Evolutionary conservation across 495 filamentous ascomycete species (phyloP), one percentile per base, ranked within the genome.

Genomic region (Astrocystis sublimbata): DNA sequence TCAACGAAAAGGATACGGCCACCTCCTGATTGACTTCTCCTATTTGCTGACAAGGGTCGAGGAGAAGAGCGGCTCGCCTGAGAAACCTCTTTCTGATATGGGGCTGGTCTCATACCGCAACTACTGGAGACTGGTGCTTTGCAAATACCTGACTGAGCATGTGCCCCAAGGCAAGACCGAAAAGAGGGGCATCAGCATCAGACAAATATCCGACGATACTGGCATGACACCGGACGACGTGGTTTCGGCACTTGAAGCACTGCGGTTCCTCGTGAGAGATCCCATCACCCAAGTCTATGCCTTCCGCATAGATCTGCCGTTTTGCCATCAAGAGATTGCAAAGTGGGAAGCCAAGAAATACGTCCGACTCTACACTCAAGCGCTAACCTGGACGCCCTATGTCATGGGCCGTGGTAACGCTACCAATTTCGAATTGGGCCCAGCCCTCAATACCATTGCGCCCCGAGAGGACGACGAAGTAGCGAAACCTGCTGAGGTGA

Each of bases 41-140:
- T 98, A 98, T 66, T 89, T 98, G 5, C 83, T 98, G 33, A 97
- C 94, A 0, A 85, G 92, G 52, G 90, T 93, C 2, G 94, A 98
- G 75, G 86, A 89, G 68, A 97, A 97, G 71, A 96, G 92, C 3
- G 94, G 94, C 6, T 97, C 94, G 0, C 94, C 94, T 2, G 94
- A 98, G 72, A 98, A 98, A 73, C 94, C 94, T 0, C 85, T 98
- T 5, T 98, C 94, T 0, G 94, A 98, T 74, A 96, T 98, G 91
- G 94, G 94, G 1, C 76, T 98, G 36, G 92, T 98, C 1, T 97
- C 93, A 2, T 98, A 98, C 69, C 87, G 96, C 17, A 97, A 94
- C 65, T 98, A 98, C 71, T 98, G 94, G 94, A 85, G 93, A 40
- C 78, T 96, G 15, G 79, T 96, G 10, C 78, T 98, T 36, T 97